Conservation (phyloP, 2,329 filamentous ascomycete species). For the Exophiala alcalophila region DNA sequence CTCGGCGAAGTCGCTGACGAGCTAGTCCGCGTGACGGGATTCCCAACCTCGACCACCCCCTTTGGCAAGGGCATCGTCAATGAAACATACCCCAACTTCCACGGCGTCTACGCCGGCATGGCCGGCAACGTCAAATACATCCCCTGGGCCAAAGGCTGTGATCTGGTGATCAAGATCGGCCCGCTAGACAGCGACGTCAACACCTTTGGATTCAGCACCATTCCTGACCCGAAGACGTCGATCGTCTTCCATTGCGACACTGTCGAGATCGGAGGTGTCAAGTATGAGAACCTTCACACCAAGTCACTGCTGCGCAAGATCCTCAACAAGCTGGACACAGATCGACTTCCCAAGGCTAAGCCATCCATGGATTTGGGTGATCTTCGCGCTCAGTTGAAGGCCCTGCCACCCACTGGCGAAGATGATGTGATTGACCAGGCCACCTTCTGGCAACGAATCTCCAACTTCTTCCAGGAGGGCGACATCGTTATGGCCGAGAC, state of each 20-base stretch:
- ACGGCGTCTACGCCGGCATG: conserved; percentile 49
- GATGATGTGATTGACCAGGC: conserved; percentile 54
- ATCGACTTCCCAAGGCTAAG: conserved; percentile 32
- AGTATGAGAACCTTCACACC: conserved; percentile 76
- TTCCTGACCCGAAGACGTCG: conserved; percentile 43
- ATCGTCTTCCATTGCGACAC: conserved; percentile 78
- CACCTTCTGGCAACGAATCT: conserved; percentile 59
- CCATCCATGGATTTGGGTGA: conserved; percentile 40
- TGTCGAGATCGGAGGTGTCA: conserved; percentile 69
- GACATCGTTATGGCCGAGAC: conserved; percentile 60
- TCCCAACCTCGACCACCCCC: conserved; percentile 49
- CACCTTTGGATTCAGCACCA: conserved; percentile 34
- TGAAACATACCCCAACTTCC: conserved; percentile 47
- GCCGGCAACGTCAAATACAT: conserved; percentile 40
- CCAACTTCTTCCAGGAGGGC: conserved; percentile 50
- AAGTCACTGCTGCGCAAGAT: conserved; percentile 72
- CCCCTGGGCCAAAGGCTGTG: conserved; percentile 42
- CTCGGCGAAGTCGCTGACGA: conserved; percentile 44
- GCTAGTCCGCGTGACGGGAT: conserved; percentile 44
- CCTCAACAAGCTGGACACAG: conserved; percentile 53
- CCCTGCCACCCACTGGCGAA: conserved; percentile 46
- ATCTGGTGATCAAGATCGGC: conserved; percentile 49
- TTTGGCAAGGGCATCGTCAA: conserved; percentile 53
- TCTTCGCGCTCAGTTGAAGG: conserved; percentile 50
- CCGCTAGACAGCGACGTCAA: conserved; percentile 50